Conservation (phyloP, 192 early-diverging fungal genomes). For the Phycomyces blakesleeanus region DNA sequence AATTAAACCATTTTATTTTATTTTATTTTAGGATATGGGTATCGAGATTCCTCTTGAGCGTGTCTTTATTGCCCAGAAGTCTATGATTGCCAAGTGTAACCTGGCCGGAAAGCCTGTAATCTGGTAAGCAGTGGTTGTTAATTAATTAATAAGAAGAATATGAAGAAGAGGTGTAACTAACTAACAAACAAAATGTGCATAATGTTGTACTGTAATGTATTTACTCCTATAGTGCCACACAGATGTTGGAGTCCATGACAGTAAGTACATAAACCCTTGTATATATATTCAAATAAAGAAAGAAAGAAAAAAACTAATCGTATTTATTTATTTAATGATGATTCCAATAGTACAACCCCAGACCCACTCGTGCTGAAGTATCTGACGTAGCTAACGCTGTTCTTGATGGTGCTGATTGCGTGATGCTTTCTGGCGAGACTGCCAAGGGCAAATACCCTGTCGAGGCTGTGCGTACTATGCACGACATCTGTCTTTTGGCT, state of each 20-base stretch:
- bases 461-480: constrained; percentile 91
- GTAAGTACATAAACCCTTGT: no score
- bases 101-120: constrained; percentile 94
- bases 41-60: constrained; percentile 94
- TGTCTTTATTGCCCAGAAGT: constrained; percentile 94
- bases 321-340: no score
- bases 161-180: no score
- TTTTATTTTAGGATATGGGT: constrained; percentile 60
- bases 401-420: constrained; percentile 96
- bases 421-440: constrained; percentile 98
- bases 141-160: no score
- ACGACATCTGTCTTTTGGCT: constrained; percentile 86
- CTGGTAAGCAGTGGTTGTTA: constrained; percentile 48
- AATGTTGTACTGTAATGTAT: no score
- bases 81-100: constrained; percentile 99
- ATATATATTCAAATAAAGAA: no score
- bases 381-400: constrained; percentile 98
- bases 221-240: constrained; percentile 68
- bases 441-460: constrained; percentile 93
- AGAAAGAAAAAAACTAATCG: no score
- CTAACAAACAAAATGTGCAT: no score
- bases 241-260: constrained; percentile 97
- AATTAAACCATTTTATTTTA: no score
- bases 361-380: constrained; percentile 98
- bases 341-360: constrained; percentile 83